Base-by-base conservation (phyloP, 2,329 filamentous ascomycete species). In the Botrytis galanthina region DNA sequence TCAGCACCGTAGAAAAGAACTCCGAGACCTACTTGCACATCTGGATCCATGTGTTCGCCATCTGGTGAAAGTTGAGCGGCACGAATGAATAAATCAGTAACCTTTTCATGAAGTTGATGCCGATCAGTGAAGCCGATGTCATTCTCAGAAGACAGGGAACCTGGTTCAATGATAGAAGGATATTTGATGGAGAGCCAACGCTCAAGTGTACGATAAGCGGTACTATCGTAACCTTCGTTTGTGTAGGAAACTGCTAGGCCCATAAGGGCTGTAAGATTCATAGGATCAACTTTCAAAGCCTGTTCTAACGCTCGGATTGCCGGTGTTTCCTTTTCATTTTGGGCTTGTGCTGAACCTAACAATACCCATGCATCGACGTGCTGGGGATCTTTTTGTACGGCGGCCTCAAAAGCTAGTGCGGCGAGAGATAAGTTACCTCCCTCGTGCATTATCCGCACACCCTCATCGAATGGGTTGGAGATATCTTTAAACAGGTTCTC, bases 1-100 rank as follows among this genome's bases (percentile, higher is more conserved):
- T 99, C 96, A 44, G 93, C 94, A 70, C 95, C 96, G 84, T 99
- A 99, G 85, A 99, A 98, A 26, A 99, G 88, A 7, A 99, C 96
- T 51, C 97, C 97, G 1, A 99, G 87, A 1, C 96, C 96, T 74
- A 99, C 96, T 83, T 99, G 97, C 12, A 99, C 96, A 81, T 99
- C 96, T 0, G 96, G 96, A 80, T 99, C 97, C 93, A 99, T 98
- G 80, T 96, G 93, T 80, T 94, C 93, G 75, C 95, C 96, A 67
- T 93, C 91, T 0, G 96, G 96, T 44, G 93, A 96, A 67, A 98
- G 89, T 79, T 97, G 95, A 0, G 96, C 96, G 0, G 96, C 96
- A 81, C 91, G 86, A 80, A 99, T 97, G 84, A 98, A 99, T 61
- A 95, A 88, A 75, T 93, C 88, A 1, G 94, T 98, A 51, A 99